These are phyloP conservation scores for Caloboletus inedulis DNA, from an alignment of 1,284 basidiomycete genomes.

Conservation along the genomic window DNA sequence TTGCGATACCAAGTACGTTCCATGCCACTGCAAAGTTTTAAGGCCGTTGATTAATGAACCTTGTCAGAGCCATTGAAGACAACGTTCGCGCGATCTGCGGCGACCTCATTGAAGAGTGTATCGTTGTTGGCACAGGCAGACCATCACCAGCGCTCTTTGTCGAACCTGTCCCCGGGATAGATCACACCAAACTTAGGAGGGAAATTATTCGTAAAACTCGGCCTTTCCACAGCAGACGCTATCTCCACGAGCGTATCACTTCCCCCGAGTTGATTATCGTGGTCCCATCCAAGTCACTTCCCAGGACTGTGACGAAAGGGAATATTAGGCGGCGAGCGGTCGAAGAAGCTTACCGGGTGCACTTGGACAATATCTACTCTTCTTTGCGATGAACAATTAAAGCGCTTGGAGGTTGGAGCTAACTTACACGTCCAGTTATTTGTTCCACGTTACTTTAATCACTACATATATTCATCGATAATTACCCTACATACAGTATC, in stretches of 20 bases:
- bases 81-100: slow-evolving; percentile 56
- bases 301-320: slow-evolving; percentile 65
- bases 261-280: slow-evolving; percentile 53
- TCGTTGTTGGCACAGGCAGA: slow-evolving; percentile 63
- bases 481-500: slow-evolving; percentile 19
- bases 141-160: slow-evolving; percentile 68
- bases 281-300: slow-evolving; percentile 52
- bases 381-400: slow-evolving; percentile 19
- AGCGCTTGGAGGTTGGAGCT: slow-evolving; percentile 1
- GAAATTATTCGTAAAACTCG: slow-evolving; percentile 65
- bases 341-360: slow-evolving; percentile 50
- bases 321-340: slow-evolving; percentile 65
- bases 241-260: slow-evolving; percentile 65
- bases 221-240: slow-evolving; percentile 60
- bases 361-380: slow-evolving; percentile 53
- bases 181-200: slow-evolving; percentile 52
- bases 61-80: slow-evolving; percentile 61
- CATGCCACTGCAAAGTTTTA: not conserved
- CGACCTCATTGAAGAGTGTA: slow-evolving; percentile 55
- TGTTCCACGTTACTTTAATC: slow-evolving; percentile 7
- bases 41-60: slow-evolving; percentile 7
- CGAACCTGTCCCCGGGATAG: slow-evolving; percentile 50
- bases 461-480: slow-evolving; percentile 13
- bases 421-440: slow-evolving; percentile 17
- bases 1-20: slow-evolving; percentile 64